These are phyloP conservation scores for Malania oleifera DNA, from an alignment of 164 flowering plant genomes.

Conservation along the genomic window DNA sequence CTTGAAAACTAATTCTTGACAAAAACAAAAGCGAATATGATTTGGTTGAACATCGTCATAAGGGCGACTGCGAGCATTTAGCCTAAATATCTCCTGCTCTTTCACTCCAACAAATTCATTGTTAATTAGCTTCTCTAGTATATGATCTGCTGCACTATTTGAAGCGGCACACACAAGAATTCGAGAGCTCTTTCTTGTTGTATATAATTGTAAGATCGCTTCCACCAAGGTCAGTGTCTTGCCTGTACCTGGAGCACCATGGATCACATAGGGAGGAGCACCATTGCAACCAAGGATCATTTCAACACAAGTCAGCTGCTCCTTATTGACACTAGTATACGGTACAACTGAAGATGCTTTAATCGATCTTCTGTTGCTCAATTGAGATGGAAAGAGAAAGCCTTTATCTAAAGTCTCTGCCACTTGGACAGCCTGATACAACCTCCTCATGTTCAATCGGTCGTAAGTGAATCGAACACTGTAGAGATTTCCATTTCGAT, in stretches of 20 bases:
- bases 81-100: constrained; percentile 58
- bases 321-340: constrained; percentile 56
- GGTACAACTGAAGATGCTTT: constrained; percentile 39
- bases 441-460: constrained; percentile 60
- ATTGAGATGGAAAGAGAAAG: constrained; percentile 64
- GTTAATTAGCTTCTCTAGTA: constrained; percentile 50
- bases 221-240: constrained; percentile 85
- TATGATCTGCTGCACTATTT: constrained; percentile 86
- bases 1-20: constrained; percentile 47
- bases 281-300: constrained; percentile 82
- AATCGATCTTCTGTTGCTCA: constrained; percentile 33
- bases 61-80: constrained; percentile 70
- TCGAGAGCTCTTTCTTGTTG: constrained; percentile 23
- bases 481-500: constrained; percentile 35
- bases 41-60: constrained; percentile 64
- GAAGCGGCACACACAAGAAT: constrained; percentile 92
- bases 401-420: constrained; percentile 36
- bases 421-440: constrained; percentile 55
- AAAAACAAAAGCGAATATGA: constrained; percentile 48
- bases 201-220: constrained; percentile 76
- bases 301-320: constrained; percentile 62
- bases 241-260: constrained; percentile 99
- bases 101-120: constrained; percentile 27
- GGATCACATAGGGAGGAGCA: constrained; percentile 77
- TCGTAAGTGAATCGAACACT: constrained; percentile 61